Evolutionary conservation across 306 rosid species (phyloP), one percentile per base, ranked within the genome.

Genomic region (Lablab purpureus): DNA sequence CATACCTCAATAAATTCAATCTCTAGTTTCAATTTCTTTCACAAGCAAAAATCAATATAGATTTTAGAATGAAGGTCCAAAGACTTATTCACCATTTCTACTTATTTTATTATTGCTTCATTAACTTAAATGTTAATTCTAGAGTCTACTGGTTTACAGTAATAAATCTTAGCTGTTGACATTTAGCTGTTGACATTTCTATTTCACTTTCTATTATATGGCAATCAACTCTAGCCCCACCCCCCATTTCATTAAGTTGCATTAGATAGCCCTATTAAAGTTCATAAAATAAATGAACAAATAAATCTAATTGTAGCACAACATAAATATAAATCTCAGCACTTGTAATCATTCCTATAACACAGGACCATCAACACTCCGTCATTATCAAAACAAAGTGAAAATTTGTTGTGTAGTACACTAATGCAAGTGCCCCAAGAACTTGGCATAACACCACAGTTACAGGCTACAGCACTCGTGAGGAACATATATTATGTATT

Each of bases 401-500:
- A 13, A 55, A 40, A 22, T 0, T 32, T 36, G 18, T 51, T 72
- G 46, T 14, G 22, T 52, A 21, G 55, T 67, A 72, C 7, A 72
- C 22, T 18, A 12, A 52, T 17, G 25, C 52, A 73, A 54, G 13
- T 52, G 32, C 36, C 34, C 64, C 34, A 2, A 22, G 34, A 18
- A n/a, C 58, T n/a, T 6, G 28, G 28, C 28, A 54, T 22, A 63
- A 62, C 73, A 40, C 54, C 41, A 19, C 5, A 63, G 45, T 50
- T 69, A 69, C 67, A 55, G 59, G 73, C 11, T 23, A 81, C 52
- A 15, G 22, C 47, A 21, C 71, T 67, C 23, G 66, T 40, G 23
- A 59, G n/a, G 52, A 74, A 23, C 66, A 58, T 59, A 36, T 18
- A 58, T 22, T 75, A 62, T 46, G 14, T 18, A 58, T 22, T 75